These are phyloP conservation scores for Closterium sp. DNA, from an alignment of 139 green algal genomes.

Conservation along the genomic window DNA sequence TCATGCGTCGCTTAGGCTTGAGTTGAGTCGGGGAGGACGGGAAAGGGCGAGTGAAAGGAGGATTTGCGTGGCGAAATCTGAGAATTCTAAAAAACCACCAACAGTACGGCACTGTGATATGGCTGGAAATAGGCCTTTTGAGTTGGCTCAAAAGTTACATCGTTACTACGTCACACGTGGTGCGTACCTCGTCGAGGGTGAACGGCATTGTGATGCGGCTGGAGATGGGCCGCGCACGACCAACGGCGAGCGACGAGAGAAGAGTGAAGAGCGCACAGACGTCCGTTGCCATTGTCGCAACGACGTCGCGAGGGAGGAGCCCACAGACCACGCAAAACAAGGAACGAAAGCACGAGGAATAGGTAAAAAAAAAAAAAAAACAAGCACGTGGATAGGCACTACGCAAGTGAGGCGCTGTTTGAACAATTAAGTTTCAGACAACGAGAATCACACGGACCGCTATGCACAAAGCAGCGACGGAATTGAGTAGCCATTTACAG, in stretches of 20 bases:
- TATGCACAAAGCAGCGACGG: neutral
- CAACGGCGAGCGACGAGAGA: neutral
- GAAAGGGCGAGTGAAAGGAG: neutral
- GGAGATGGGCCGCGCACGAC: neutral
- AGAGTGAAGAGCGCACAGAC: neutral
- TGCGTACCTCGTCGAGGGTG: neutral
- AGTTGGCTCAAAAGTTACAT: too few species aligned
- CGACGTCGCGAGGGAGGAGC: neutral
- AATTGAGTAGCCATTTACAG: neutral
- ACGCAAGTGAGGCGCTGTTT: too few species aligned
- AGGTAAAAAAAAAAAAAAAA: too few species aligned
- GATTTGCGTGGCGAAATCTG: too few species aligned
- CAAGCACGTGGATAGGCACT: too few species aligned
- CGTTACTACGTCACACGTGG: too few species aligned
- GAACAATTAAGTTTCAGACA: too few species aligned
- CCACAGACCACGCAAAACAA: neutral
- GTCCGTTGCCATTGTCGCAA: neutral
- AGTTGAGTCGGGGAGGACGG: neutral
- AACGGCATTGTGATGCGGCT: neutral
- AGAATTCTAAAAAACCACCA: too few species aligned
- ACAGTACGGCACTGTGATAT: too few species aligned
- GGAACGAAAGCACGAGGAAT: neutral
- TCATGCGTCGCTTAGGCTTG: neutral
- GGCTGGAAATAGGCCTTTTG: too few species aligned
- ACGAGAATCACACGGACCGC: neutral